These are phyloP conservation scores for Fusarium marasasianum DNA, from an alignment of 2,329 filamentous ascomycete genomes.

Conservation along the genomic window DNA sequence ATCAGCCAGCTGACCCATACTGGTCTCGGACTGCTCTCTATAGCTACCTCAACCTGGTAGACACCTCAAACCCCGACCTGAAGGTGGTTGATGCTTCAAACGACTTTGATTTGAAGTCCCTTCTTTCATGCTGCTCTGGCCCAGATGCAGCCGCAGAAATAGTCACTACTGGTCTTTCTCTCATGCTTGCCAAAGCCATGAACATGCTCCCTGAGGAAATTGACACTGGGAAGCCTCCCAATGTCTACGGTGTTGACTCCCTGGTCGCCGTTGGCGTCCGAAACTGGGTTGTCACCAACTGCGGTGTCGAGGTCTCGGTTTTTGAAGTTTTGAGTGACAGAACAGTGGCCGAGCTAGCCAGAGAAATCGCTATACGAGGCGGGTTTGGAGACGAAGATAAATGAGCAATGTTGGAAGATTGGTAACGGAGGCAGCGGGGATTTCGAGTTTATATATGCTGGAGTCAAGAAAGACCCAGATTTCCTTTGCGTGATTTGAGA, in stretches of 20 bases:
- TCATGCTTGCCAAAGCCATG: slow-evolving; percentile 56
- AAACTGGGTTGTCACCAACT: slow-evolving; percentile 60
- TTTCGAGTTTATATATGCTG: background rate
- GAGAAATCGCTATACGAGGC: slow-evolving; percentile 48
- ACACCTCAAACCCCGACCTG: slow-evolving; percentile 51
- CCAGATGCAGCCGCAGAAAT: slow-evolving; percentile 46
- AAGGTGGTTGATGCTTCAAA: slow-evolving; percentile 20
- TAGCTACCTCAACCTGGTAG: slow-evolving; percentile 58
- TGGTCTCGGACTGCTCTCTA: slow-evolving; percentile 63
- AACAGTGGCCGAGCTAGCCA: slow-evolving; percentile 52
- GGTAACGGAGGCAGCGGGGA: background rate
- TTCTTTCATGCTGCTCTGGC: slow-evolving; percentile 45
- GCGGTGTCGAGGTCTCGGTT: slow-evolving; percentile 55
- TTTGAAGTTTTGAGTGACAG: slow-evolving; percentile 59
- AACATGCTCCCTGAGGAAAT: slow-evolving; percentile 57
- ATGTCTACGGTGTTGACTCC: slow-evolving; percentile 62
- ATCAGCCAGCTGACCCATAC: slow-evolving; percentile 62
- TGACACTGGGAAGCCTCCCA: slow-evolving; percentile 52
- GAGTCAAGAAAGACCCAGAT: background rate
- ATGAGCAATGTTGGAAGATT: background rate
- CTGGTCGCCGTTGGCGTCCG: slow-evolving; percentile 62
- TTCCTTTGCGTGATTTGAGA: background rate
- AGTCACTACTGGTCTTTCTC: slow-evolving; percentile 49
- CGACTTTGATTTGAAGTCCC: slow-evolving; percentile 44
- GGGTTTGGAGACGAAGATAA: slow-evolving; percentile 37